These are phyloP conservation scores for Durusdinium trenchii DNA, from an alignment of 73 alveolate species.

Conservation along the genomic window DNA sequence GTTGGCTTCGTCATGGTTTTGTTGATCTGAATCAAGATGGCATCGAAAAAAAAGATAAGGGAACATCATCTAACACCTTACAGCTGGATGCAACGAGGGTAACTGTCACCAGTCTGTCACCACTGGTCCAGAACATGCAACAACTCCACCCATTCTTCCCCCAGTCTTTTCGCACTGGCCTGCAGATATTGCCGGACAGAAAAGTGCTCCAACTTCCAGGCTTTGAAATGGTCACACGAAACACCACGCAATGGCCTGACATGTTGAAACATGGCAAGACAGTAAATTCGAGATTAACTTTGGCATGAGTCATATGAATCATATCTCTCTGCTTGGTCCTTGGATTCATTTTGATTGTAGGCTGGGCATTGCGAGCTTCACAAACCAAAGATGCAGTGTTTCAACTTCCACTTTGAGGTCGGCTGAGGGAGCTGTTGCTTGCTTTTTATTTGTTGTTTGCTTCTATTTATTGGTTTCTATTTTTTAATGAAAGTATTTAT, in stretches of 20 bases:
- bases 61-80: too few relatives aligned
- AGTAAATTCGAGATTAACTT: background rate
- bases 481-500: background rate
- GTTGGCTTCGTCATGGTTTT: too few relatives aligned
- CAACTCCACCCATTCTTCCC: too few relatives aligned
- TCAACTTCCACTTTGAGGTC: conserved; percentile 90
- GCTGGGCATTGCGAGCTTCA: conserved; percentile 94
- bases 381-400: conserved; percentile 93
- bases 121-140: too few relatives aligned
- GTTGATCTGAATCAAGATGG: too few relatives aligned
- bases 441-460: too few relatives aligned
- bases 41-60: too few relatives aligned
- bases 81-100: too few relatives aligned
- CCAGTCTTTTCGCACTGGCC: background rate
- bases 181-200: conserved; percentile 73
- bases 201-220: conserved; percentile 90
- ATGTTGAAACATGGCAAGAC: too few relatives aligned
- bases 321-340: background rate
- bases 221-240: background rate
- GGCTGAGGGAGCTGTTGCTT: background rate
- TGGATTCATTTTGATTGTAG: background rate
- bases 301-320: background rate
- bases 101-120: too few relatives aligned
- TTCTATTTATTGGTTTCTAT: too few relatives aligned
- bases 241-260: background rate